These are phyloP conservation scores for Emmonsia crescens DNA, from an alignment of 2,329 filamentous ascomycete species.

Conservation along the genomic window DNA sequence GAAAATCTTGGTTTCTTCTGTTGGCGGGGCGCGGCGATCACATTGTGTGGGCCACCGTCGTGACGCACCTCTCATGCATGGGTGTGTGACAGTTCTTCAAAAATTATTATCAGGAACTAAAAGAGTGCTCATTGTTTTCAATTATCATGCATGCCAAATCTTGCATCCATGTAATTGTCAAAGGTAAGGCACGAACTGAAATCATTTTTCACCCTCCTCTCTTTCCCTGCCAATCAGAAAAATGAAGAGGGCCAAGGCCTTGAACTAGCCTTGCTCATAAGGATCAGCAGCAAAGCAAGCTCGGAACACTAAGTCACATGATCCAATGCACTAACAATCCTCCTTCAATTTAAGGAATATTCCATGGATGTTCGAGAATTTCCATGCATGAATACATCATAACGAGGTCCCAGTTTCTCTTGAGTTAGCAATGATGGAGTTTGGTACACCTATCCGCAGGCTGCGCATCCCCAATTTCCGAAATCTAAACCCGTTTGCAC, in stretches of 20 bases:
- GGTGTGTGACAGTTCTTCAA: no score
- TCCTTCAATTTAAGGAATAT: not conserved
- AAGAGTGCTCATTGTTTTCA: not conserved
- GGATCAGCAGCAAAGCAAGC: not conserved
- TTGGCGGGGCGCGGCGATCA: not conserved
- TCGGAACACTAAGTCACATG: not conserved
- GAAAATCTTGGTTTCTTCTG: not conserved
- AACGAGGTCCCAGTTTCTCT: not conserved
- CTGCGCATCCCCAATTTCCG: not conserved
- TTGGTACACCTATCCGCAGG: not conserved
- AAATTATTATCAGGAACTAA: not conserved
- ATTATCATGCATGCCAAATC: not conserved
- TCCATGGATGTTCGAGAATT: not conserved
- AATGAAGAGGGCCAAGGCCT: not conserved
- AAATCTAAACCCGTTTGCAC: not conserved
- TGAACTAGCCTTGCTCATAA: not conserved
- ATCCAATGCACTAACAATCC: not conserved
- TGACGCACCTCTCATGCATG: no score
- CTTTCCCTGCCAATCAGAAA: not conserved
- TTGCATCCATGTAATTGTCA: no score
- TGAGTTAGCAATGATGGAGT: no score
- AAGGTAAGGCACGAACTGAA: no score
- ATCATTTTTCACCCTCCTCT: not conserved
- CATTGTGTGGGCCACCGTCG: not conserved
- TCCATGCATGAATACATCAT: not conserved